Conservation (phyloP, 2,329 filamentous ascomycete species). For the Fusarium chuoi region DNA sequence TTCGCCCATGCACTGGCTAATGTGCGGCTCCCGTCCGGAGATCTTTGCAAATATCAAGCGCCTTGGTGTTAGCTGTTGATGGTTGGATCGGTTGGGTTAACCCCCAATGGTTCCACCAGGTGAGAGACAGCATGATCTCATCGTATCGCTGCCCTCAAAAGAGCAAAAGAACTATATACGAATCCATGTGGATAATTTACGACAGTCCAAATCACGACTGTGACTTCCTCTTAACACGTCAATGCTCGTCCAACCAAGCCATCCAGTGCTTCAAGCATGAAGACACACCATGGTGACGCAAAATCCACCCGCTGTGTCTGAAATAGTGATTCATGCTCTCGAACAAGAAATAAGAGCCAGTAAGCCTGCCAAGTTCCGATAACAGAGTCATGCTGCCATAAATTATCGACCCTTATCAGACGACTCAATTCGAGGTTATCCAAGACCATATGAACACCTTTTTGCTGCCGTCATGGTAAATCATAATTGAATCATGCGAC, state of each 20-base stretch:
- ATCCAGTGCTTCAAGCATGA: not conserved
- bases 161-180: constrained; percentile 49
- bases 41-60: constrained; percentile 32
- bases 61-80: constrained; percentile 24
- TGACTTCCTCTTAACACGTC: constrained; percentile 12
- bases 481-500: not conserved
- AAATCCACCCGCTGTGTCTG: not conserved
- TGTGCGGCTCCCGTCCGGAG: constrained; percentile 14
- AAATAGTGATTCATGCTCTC: not conserved
- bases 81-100: constrained; percentile 37
- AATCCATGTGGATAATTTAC: constrained; percentile 52
- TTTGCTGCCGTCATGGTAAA: not conserved
- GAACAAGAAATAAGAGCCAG: not conserved
- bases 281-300: not conserved
- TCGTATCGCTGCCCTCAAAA: constrained; percentile 25
- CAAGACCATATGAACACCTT: not conserved
- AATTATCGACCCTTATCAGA: not conserved
- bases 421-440: not conserved
- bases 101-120: constrained; percentile 37
- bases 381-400: constrained; percentile 4
- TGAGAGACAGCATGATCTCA: constrained; percentile 24
- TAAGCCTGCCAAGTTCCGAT: not conserved
- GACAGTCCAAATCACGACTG: constrained; percentile 30
- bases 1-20: constrained; percentile 6
- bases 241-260: constrained; percentile 7